phyloP scores from a whole-genome alignment of 768 basidiomycete species.

The Sistotremastrum suecicum region DNA sequence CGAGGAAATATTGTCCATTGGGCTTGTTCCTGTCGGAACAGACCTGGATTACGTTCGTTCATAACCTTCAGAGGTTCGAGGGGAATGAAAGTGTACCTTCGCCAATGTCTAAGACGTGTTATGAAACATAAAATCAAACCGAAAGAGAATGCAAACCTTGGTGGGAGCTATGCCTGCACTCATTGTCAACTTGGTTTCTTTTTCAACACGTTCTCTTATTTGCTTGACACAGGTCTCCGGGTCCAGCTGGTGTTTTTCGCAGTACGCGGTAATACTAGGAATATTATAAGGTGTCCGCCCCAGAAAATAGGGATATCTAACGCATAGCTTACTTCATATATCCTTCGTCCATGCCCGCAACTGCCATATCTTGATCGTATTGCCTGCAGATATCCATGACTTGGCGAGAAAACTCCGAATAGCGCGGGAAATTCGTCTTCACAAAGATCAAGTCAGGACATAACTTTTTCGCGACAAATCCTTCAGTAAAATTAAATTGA shows the following conservation, averaged over 20 bases:
- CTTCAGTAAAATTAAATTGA: conserved; percentile 21
- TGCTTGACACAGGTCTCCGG: conserved; percentile 64
- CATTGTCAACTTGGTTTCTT: conserved; percentile 76
- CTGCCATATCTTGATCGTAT: conserved; percentile 64
- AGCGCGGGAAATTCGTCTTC: conserved; percentile 39
- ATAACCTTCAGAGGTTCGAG: neutral
- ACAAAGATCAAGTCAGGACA: conserved; percentile 80
- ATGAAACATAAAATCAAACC: conserved; percentile 6
- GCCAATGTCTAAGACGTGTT: conserved; percentile 58
- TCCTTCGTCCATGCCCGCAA: conserved; percentile 80
- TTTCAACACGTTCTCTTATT: conserved; percentile 59
- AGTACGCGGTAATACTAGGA: conserved; percentile 58
- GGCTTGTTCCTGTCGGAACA: conserved; percentile 98
- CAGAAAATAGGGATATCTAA: conserved; percentile 2
- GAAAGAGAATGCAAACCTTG: conserved; percentile 42
- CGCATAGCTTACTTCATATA: conserved; percentile 60
- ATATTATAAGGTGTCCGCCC: neutral
- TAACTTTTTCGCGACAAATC: conserved; percentile 85
- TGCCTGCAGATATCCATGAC: conserved; percentile 56
- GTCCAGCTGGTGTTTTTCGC: conserved; percentile 45
- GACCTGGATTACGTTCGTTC: conserved; percentile 35
- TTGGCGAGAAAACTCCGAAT: conserved; percentile 52
- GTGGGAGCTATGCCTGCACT: conserved; percentile 95
- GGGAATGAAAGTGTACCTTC: conserved; percentile 40
- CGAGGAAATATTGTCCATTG: conserved; percentile 76